A percentile compares a stretch with the other conserved stretches of the same genome.
phyloP scores from a whole-genome alignment of 345 rosid species.

The Syzygium aqueum region DNA sequence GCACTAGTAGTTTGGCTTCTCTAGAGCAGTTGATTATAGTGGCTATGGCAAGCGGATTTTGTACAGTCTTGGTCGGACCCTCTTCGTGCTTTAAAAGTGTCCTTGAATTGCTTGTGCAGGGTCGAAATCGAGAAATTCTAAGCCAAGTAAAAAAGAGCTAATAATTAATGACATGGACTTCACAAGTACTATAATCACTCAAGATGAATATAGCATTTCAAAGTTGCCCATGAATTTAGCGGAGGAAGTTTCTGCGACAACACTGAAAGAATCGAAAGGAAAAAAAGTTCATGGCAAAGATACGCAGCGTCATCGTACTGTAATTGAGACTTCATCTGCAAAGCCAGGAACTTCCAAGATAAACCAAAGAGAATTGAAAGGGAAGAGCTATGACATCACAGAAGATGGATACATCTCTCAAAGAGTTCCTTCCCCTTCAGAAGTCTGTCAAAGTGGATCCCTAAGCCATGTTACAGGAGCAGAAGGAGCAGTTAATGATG shows the following conservation, averaged over 20 bases:
- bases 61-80: background rate
- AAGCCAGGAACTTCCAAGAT: background rate
- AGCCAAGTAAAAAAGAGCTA: slow-evolving; percentile 16
- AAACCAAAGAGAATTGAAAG: slow-evolving; percentile 14
- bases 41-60: background rate
- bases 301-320: slow-evolving; percentile 3
- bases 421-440: slow-evolving; percentile 24
- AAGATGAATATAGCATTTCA: slow-evolving; percentile 49
- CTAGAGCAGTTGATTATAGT: background rate
- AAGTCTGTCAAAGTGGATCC: slow-evolving; percentile 12
- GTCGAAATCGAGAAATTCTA: slow-evolving; percentile 14
- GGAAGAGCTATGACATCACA: slow-evolving; percentile 5
- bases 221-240: slow-evolving; percentile 30
- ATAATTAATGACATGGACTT: slow-evolving; percentile 45
- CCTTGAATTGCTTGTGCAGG: slow-evolving; percentile 30
- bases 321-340: slow-evolving; percentile 21
- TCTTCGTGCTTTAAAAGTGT: background rate
- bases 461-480: slow-evolving; percentile 3
- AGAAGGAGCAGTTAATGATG: slow-evolving; percentile 11
- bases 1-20: background rate
- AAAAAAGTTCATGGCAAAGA: slow-evolving; percentile 10
- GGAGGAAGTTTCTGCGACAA: slow-evolving; percentile 8
- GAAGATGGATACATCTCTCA: slow-evolving; percentile 9
- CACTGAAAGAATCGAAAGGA: slow-evolving; percentile 10
- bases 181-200: slow-evolving; percentile 42